Evolutionary conservation across 345 rosid genomes (phyloP), one percentile per base, ranked within the genome.

Genomic region (Gossypium arboreum): DNA sequence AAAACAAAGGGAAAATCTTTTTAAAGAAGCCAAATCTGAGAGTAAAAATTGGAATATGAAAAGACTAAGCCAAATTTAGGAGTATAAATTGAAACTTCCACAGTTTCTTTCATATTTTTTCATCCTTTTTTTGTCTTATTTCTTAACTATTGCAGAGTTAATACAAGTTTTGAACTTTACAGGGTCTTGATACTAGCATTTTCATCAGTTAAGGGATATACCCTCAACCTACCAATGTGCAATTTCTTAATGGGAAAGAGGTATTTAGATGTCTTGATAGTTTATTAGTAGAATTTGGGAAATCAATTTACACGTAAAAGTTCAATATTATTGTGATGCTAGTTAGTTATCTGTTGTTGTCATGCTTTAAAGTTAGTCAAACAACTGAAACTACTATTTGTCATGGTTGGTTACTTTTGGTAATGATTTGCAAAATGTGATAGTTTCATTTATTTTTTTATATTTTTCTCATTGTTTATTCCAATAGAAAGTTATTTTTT

Each of bases 191-290:
- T 85, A 77, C 92, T 69, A 83, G 91, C 60, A 73, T 90, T 56
- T 90, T 90, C 78, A 84, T 83, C 78, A 85, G 92, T 77, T 91
- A 86, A 78, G 92, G 92, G 77, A 79, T 88, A 79, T 88, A 88
- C 82, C 95, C 95, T 79, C 92, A 90, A 75, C 95, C 95, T 56
- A 81, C 86, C 1, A 82, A 74, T 77, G 82, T 82, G 6, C 79
- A 85, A 43, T 81, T 77, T 82, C 88, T 85, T 63, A 75, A 86
- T 3, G 91, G 89, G 41, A 90, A 88, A 88, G 95, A 90, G 84
- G 95, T 90, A 82, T 68, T 84, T 15, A 2, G 43, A 45, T 43
- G 55, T 73, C 74, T 24, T 61, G 9, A 12, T 16, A 54, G 55
- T 50, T 25, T 78, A 9, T 71, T 74, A 43, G 66, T 55, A 34